phyloP scores from a whole-genome alignment of 2,329 filamentous ascomycete genomes.

The Nemania serpens region DNA sequence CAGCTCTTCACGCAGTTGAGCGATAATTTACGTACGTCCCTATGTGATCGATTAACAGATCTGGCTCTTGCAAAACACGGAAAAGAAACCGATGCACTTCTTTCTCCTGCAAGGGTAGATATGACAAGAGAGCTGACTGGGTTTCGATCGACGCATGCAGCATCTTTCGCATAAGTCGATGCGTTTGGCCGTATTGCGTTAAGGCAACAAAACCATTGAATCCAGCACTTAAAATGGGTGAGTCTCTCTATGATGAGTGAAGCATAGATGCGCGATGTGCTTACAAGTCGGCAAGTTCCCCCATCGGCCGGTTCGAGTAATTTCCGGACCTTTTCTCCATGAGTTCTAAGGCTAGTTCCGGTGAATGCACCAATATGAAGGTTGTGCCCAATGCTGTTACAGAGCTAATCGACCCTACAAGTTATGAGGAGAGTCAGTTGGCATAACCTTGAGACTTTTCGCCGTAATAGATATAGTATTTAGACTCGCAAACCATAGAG shows the following conservation, averaged over 20 bases:
- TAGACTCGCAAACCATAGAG: slow-evolving; percentile 34
- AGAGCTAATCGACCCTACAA: slow-evolving; percentile 44
- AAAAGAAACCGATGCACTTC: slow-evolving; percentile 28
- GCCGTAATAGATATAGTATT: neutral
- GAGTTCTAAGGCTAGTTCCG: slow-evolving; percentile 43
- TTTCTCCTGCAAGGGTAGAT: slow-evolving; percentile 18
- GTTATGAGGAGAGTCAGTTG: neutral
- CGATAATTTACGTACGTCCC: slow-evolving; percentile 12
- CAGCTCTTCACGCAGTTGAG: slow-evolving; percentile 8
- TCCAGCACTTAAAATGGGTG: too few relatives aligned
- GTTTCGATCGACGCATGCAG: slow-evolving; percentile 41
- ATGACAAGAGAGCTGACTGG: slow-evolving; percentile 25
- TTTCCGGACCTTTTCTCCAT: slow-evolving; percentile 42
- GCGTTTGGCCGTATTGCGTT: too few relatives aligned
- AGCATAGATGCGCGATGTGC: too few relatives aligned
- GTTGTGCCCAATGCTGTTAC: slow-evolving; percentile 48
- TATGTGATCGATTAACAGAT: slow-evolving; percentile 12
- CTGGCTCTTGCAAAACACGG: slow-evolving; percentile 22
- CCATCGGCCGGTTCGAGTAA: too few relatives aligned
- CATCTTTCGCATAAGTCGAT: slow-evolving; percentile 22
- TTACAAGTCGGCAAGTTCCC: too few relatives aligned
- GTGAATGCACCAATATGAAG: slow-evolving; percentile 48
- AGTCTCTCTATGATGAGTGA: too few relatives aligned
- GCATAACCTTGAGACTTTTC: too few relatives aligned
- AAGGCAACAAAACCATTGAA: too few relatives aligned